Percentiles rank a stretch among this genome's conserved stretches.
These are phyloP conservation scores for Alternaria sp. DNA, from an alignment of 2,329 filamentous ascomycete species.

Conservation along the genomic window DNA sequence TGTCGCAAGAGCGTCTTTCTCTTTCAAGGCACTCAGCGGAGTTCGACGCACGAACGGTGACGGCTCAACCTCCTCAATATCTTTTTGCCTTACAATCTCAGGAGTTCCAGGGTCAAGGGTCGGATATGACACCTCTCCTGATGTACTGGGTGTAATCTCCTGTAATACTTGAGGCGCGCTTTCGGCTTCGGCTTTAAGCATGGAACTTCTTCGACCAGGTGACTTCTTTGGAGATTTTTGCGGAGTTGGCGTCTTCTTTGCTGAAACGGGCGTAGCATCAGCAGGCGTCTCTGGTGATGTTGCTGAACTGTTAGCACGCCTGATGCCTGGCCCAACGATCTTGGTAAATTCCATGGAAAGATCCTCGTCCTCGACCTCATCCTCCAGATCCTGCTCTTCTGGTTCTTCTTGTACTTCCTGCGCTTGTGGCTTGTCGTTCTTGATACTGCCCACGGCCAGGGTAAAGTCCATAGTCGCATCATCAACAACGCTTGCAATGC, in stretches of 20 bases:
- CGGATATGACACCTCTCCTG: slow-evolving; percentile 33
- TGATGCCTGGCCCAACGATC: slow-evolving; percentile 57
- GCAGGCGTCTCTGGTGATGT: slow-evolving; percentile 32
- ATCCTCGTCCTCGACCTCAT: slow-evolving; percentile 47
- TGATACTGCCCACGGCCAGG: slow-evolving; percentile 49
- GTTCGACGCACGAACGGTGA: slow-evolving; percentile 45
- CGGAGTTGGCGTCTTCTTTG: slow-evolving; percentile 32
- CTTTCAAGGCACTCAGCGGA: slow-evolving; percentile 30
- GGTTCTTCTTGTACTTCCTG: slow-evolving; percentile 4
- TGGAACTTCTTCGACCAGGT: slow-evolving; percentile 21
- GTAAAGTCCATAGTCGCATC: slow-evolving; percentile 54
- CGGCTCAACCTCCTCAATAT: slow-evolving; percentile 44
- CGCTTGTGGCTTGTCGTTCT: slow-evolving; percentile 20
- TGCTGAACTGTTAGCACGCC: slow-evolving; percentile 23
- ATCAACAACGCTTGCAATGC: slow-evolving; percentile 36
- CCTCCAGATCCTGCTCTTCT: slow-evolving; percentile 1
- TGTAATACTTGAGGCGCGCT: slow-evolving; percentile 23
- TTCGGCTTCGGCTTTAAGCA: slow-evolving; percentile 12
- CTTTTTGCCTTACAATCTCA: slow-evolving; percentile 35
- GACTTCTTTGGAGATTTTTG: slow-evolving; percentile 38
- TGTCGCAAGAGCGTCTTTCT: slow-evolving; percentile 27
- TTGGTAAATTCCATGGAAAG: slow-evolving; percentile 63
- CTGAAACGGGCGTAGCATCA: slow-evolving; percentile 14
- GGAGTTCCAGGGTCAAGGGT: slow-evolving; percentile 41
- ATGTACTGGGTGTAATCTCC: slow-evolving; percentile 35